Base-by-base conservation (phyloP, 2,329 filamentous ascomycete genomes). In the Colletotrichum lupini region DNA sequence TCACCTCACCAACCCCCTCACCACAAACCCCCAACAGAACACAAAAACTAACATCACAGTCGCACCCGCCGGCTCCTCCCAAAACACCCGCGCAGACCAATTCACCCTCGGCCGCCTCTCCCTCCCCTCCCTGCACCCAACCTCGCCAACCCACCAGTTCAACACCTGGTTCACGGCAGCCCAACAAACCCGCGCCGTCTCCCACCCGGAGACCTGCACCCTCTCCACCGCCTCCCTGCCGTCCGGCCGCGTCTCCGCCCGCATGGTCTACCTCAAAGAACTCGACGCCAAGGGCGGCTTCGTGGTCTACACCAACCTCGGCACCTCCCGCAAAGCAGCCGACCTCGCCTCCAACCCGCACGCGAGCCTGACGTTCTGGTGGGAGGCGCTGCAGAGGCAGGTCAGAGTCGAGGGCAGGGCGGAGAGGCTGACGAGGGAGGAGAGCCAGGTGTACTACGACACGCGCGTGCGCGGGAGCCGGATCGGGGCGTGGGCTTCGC, bases 251-350 rank as follows among this genome's bases (percentile, higher is more conserved):
- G 93, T 98, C 24, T 95, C 92, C 59, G 92, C 94, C 4, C 94
- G 97, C 72, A 89, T 95, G 77, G 95, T 99, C 49, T 99, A 98
- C 84, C 89, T 99, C 76, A 99, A 99, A 84, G 97, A 98, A 86
- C 91, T 98, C 28, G 95, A 98, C 82, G 83, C 87, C 67, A 78
- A 83, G 5, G 83, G 82, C 24, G 95, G 95, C 19, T 99, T 97
- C 83, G 95, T 98, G 56, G 88, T 99, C 61, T 99, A 98, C 87
- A 93, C 91, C 79, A 99, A 99, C 83, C 96, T 95, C 86, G 95
- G 91, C 73, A 97, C 94, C 0, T 94, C 91, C 72, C 85, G 88
- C 78, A 91, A 92, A 85, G 90, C 92, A 0, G 79, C 84, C 62
- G 94, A 98, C 81, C 84, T 97, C 7, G 87, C 85, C 26, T 87